A percentile compares a stretch with the other conserved stretches of the same genome.
phyloP scores from a whole-genome alignment of 2,329 filamentous ascomycete genomes.

The Pseudogymnoascus sp. region DNA sequence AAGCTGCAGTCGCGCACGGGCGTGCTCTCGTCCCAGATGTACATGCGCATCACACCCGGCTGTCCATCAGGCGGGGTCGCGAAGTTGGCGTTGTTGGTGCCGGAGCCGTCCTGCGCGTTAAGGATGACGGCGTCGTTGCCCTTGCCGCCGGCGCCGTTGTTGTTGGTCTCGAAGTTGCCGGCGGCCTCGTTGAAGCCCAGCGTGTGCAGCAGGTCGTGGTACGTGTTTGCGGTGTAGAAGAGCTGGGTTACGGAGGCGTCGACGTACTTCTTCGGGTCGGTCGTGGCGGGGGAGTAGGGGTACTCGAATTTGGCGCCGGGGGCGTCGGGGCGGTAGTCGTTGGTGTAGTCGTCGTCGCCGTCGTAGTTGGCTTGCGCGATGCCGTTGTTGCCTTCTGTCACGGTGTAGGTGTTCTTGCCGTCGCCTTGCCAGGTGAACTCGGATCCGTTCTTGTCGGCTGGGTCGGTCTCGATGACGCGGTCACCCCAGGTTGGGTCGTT shows the following conservation, averaged over 20 bases:
- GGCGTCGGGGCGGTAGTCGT: slow-evolving; percentile 42
- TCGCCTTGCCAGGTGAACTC: slow-evolving; percentile 46
- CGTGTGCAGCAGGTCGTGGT: slow-evolving; percentile 49
- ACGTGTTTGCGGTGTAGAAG: slow-evolving; percentile 52
- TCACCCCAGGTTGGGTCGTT: slow-evolving; percentile 45
- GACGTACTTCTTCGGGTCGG: slow-evolving; percentile 35
- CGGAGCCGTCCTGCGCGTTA: slow-evolving; percentile 47
- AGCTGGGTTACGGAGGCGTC: slow-evolving; percentile 50
- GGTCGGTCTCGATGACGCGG: slow-evolving; percentile 38
- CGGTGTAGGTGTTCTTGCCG: slow-evolving; percentile 40
- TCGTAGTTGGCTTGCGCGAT: slow-evolving; percentile 45
- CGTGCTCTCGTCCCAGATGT: slow-evolving; percentile 41
- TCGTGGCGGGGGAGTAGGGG: slow-evolving; percentile 30
- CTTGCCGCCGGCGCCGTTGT: slow-evolving; percentile 43
- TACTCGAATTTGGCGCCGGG: slow-evolving; percentile 37
- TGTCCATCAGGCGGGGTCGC: slow-evolving; percentile 44
- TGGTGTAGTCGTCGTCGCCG: slow-evolving; percentile 36
- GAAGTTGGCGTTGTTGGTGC: slow-evolving; percentile 50
- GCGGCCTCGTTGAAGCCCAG: slow-evolving; percentile 50
- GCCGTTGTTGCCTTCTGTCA: slow-evolving; percentile 50
- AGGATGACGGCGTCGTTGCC: slow-evolving; percentile 46
- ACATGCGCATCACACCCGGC: slow-evolving; percentile 49
- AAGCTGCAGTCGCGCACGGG: slow-evolving; percentile 47
- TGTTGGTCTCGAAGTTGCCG: slow-evolving; percentile 52
- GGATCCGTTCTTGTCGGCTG: slow-evolving; percentile 38